Evolutionary conservation across 768 basidiomycete genomes (phyloP).

Genomic region (Kwoniella botswanensis): DNA sequence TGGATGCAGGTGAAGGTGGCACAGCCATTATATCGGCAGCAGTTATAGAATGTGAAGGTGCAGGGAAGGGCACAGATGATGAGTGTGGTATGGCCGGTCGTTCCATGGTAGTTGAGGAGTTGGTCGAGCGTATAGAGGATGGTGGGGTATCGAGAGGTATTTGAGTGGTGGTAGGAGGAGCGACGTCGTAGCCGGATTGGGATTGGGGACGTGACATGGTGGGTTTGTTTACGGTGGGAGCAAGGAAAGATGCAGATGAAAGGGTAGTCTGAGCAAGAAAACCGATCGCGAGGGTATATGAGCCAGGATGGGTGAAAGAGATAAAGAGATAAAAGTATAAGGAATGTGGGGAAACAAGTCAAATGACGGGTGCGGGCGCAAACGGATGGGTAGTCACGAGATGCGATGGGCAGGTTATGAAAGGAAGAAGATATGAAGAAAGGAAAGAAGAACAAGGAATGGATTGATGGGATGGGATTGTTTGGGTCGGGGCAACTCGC

Average conservation of each 20-base stretch:
- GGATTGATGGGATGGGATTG: constrained; percentile 5
- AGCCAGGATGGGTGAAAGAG: constrained; percentile 9
- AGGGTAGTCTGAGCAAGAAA: constrained; percentile 33
- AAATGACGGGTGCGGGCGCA: constrained; percentile 23
- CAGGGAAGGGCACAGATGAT: constrained; percentile 4
- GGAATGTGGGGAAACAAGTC: neutral
- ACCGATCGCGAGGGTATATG: constrained; percentile 9
- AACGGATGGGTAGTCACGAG: constrained; percentile 9
- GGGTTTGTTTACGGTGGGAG: constrained; percentile 12
- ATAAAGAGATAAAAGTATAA: constrained; percentile 2
- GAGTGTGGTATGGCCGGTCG: constrained; percentile 19
- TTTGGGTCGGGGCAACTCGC: constrained; percentile 24
- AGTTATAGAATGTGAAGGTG: constrained; percentile 16
- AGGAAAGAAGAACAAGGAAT: constrained; percentile 7
- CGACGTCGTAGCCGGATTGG: constrained; percentile 25
- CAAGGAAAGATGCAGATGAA: constrained; percentile 26
- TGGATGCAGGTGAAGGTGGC: constrained; percentile 12
- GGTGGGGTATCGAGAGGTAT: constrained; percentile 46
- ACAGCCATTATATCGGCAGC: constrained; percentile 9
- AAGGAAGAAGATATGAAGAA: constrained; percentile 8
- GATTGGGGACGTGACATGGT: constrained; percentile 27
- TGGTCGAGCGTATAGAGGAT: constrained; percentile 34
- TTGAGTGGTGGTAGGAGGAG: constrained; percentile 31
- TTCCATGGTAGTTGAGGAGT: constrained; percentile 28
- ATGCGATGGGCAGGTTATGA: neutral